phyloP scores from a whole-genome alignment of 768 basidiomycete genomes.

The Phanerodontia chrysosporium region DNA sequence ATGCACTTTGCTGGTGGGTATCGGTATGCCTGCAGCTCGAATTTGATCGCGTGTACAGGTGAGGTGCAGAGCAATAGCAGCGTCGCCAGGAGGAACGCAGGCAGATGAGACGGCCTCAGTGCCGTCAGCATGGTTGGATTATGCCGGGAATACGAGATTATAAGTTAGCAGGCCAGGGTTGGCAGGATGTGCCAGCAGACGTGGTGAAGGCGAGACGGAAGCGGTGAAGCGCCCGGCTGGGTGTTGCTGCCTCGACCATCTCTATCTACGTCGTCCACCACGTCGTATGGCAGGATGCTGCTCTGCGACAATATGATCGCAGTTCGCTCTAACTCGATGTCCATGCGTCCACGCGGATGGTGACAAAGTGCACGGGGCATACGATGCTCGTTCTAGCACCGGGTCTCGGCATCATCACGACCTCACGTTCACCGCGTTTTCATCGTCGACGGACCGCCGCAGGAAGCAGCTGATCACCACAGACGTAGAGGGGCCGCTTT shows the following conservation, averaged over 20 bases:
- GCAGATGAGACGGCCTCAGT: slow-evolving; percentile 2
- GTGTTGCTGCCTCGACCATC: not conserved
- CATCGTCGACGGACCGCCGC: slow-evolving; percentile 4
- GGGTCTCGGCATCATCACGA: not conserved
- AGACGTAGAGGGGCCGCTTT: not conserved
- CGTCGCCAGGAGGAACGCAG: slow-evolving; percentile 4
- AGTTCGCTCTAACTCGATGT: not conserved
- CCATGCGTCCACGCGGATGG: not conserved
- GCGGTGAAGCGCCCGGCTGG: not conserved
- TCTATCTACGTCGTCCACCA: not conserved
- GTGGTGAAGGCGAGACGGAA: slow-evolving; percentile 2
- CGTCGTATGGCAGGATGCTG: not conserved
- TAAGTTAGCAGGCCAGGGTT: slow-evolving; percentile 9
- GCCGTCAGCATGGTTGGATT: slow-evolving; percentile 3
- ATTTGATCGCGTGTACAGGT: slow-evolving; percentile 69
- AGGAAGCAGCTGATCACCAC: not conserved
- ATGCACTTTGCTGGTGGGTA: slow-evolving; percentile 83
- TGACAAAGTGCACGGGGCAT: not conserved
- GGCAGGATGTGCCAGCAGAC: slow-evolving; percentile 3
- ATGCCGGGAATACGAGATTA: slow-evolving; percentile 3
- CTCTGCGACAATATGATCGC: not conserved
- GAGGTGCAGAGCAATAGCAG: slow-evolving; percentile 28
- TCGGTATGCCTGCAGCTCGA: slow-evolving; percentile 65
- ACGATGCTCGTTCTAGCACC: not conserved
- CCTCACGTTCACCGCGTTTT: slow-evolving; percentile 1